Evolutionary conservation across 2,329 filamentous ascomycete species (phyloP).

Genomic region (Achaetomium macrosporum): DNA sequence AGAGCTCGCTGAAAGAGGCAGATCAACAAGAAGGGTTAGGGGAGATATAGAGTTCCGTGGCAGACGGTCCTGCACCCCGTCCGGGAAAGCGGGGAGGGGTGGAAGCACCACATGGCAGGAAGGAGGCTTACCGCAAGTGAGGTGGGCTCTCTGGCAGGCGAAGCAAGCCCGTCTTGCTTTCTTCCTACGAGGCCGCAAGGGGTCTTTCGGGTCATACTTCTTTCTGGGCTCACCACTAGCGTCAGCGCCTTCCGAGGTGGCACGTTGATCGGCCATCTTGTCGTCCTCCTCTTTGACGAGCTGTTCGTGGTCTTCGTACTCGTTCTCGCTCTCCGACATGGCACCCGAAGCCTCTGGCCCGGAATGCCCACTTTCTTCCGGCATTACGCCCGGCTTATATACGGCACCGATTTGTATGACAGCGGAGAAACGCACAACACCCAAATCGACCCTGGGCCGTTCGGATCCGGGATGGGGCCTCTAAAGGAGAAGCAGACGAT

Average conservation of each 20-base stretch:
- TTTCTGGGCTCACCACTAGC: slow-evolving; percentile 53
- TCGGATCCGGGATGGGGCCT: slow-evolving; percentile 15
- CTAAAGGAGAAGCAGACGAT: slow-evolving; percentile 11
- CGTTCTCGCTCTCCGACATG: slow-evolving; percentile 55
- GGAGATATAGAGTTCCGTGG: not conserved
- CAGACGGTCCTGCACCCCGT: not conserved
- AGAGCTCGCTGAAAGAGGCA: not conserved
- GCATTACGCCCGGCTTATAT: slow-evolving; percentile 51
- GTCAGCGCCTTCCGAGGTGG: slow-evolving; percentile 38
- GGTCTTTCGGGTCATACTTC: slow-evolving; percentile 80
- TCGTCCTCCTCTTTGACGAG: slow-evolving; percentile 44
- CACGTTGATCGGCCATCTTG: slow-evolving; percentile 46
- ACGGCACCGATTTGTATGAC: slow-evolving; percentile 15
- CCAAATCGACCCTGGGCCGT: slow-evolving; percentile 11
- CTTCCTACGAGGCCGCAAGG: slow-evolving; percentile 81
- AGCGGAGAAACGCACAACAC: slow-evolving; percentile 22
- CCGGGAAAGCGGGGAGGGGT: not conserved
- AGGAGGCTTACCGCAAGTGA: slow-evolving; percentile 85
- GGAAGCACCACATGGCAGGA: not conserved
- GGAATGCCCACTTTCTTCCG: slow-evolving; percentile 48
- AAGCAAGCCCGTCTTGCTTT: slow-evolving; percentile 94
- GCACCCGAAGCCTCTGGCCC: slow-evolving; percentile 52
- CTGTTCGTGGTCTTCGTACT: slow-evolving; percentile 45
- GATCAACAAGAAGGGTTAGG: not conserved
- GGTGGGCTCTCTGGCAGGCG: slow-evolving; percentile 92